Base-by-base conservation (phyloP, 371 early-diverging fungal genomes). In the Sporodiniella umbellata region DNA sequence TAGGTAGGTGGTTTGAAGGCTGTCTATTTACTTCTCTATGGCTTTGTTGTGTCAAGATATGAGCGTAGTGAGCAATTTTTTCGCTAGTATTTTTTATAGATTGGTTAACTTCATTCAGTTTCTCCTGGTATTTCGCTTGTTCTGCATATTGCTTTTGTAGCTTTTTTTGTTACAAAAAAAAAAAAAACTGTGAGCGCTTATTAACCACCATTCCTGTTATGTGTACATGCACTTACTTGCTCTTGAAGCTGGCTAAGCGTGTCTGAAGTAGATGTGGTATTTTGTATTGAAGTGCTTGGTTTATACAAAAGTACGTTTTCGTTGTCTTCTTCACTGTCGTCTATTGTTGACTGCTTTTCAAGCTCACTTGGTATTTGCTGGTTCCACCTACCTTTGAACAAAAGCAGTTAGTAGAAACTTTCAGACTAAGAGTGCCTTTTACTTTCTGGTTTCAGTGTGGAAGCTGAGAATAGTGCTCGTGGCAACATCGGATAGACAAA, bases 381-480 rank as follows among this genome's bases (percentile, higher is more conserved):
- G 10, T 10, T 31, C 12, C 12, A 10, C 8, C 22, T 15, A 19
- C 17, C 3, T 38, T 18, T 25, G 25, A 49, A 38, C 21, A 8
- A 52, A 21, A 5, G 42, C 33, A 10, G 46, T 42, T 31, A n/a
- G n/a, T n/a, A n/a, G n/a, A n/a, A n/a, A n/a, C n/a, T n/a, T n/a
- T n/a, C n/a, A n/a, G n/a, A n/a, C n/a, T n/a, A n/a, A n/a, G n/a
- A n/a, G n/a, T n/a, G n/a, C n/a, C 49, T 44, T 2, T 23, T 17
- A 37, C 26, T 46, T 23, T 60, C 60, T 22, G 33, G 15, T n/a
- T 60, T 60, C n/a, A 60, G 33, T 12, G 60, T 60, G 1, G 60
- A 60, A n/a, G 55, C 56, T 11, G 60, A 54, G 22, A 60, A 60
- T 23, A 60, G 31, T 12, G 60, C 54, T 5, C 48, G 45, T 12